Conservation (phyloP, 768 basidiomycete species). For the Phaeotremella fagi region DNA sequence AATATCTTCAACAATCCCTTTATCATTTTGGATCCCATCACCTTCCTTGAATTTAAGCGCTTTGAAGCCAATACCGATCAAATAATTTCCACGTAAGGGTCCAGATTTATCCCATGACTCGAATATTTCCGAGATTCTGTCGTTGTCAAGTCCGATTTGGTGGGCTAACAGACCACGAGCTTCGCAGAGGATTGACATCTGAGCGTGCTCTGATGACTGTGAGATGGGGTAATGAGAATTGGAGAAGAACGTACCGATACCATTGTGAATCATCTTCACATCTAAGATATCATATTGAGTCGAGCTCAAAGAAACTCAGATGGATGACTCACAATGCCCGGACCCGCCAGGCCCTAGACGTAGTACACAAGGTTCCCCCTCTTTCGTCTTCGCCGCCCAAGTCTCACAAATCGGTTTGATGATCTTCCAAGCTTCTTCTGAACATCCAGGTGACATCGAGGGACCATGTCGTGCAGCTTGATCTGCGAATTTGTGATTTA, state of each 20-base stretch:
- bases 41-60: constrained; percentile 41
- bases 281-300: constrained; percentile 7
- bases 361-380: constrained; percentile 44
- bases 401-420: constrained; percentile 41
- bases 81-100: constrained; percentile 42
- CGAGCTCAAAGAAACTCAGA: background rate
- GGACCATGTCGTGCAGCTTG: constrained; percentile 47
- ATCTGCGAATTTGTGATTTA: constrained; percentile 18
- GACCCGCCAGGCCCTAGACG: constrained; percentile 44
- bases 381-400: constrained; percentile 44
- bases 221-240: background rate
- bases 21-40: constrained; percentile 35
- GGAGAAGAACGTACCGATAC: constrained; percentile 27
- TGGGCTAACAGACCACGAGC: constrained; percentile 31
- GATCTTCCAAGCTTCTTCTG: constrained; percentile 35
- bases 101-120: constrained; percentile 40
- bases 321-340: constrained; percentile 38
- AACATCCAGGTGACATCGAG: constrained; percentile 42
- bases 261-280: constrained; percentile 47
- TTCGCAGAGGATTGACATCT: constrained; percentile 44
- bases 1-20: constrained; percentile 47
- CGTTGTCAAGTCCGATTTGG: constrained; percentile 37
- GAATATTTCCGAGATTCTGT: constrained; percentile 42
- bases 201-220: constrained; percentile 34
- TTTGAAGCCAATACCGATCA: constrained; percentile 43